Conservation (phyloP, 345 rosid species). For the Passiflora organensis region DNA sequence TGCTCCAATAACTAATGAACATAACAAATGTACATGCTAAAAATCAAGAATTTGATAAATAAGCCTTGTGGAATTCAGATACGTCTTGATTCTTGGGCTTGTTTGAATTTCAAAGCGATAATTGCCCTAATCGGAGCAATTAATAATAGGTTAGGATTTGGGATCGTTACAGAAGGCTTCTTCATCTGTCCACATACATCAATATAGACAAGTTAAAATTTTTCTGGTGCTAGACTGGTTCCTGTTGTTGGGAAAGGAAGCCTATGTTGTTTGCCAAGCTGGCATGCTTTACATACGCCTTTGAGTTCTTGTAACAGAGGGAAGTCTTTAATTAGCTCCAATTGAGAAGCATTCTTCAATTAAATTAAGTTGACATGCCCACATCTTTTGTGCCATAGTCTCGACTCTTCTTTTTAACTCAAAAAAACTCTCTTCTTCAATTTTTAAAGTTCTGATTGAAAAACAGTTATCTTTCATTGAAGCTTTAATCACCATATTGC, state of each 20-base stretch:
- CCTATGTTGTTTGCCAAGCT: background rate
- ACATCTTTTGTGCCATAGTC: background rate
- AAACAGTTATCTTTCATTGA: background rate
- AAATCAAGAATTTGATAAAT: too few species aligned
- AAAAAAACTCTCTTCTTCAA: background rate
- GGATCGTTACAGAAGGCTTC: background rate
- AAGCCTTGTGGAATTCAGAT: too few species aligned
- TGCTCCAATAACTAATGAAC: too few species aligned
- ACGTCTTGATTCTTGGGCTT: too few species aligned
- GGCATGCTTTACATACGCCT: background rate
- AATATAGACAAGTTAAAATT: background rate
- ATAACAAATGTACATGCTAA: too few species aligned
- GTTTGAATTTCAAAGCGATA: too few species aligned
- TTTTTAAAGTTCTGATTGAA: background rate
- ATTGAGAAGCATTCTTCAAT: background rate
- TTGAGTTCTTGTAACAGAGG: background rate
- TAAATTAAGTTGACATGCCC: background rate
- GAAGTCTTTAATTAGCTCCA: background rate
- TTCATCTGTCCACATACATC: background rate
- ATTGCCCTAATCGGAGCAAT: too few species aligned
- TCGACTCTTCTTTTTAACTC: background rate
- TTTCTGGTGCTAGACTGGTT: background rate
- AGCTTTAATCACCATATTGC: too few species aligned
- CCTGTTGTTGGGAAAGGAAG: background rate
- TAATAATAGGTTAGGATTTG: too few species aligned